A percentile compares a stretch with the other conserved stretches of the same genome.
Conservation (phyloP, 2,329 filamentous ascomycete species). For the Neopestalotiopsis sp. region DNA sequence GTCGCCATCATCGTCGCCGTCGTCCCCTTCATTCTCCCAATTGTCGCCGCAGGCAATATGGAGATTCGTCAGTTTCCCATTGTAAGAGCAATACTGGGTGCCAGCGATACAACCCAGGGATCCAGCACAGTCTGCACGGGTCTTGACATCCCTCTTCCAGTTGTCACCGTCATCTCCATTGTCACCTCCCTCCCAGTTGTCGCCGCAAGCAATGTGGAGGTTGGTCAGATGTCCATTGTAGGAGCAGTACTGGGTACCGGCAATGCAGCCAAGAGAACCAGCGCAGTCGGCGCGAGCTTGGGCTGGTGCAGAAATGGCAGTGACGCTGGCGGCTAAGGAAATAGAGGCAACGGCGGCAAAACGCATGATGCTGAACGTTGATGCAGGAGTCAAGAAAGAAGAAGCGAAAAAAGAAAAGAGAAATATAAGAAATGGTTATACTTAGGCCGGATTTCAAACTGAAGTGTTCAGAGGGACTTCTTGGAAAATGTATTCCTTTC, state of each 20-base stretch:
- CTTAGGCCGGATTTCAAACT: neutral
- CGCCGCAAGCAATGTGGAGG: neutral
- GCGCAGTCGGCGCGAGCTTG: conserved; percentile 1
- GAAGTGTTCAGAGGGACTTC: neutral
- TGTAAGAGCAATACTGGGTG: conserved; percentile 8
- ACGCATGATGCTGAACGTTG: neutral
- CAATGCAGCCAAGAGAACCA: conserved; percentile 1
- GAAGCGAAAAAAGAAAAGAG: neutral
- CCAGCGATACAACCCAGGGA: conserved; percentile 5
- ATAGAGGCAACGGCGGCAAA: neutral
- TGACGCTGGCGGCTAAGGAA: neutral
- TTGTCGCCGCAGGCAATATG: neutral
- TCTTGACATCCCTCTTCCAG: neutral
- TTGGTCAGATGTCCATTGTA: conserved; percentile 8
- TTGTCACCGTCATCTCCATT: neutral
- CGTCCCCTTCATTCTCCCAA: neutral
- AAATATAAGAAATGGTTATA: neutral
- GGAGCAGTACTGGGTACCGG: conserved; percentile 10
- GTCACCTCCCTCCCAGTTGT: conserved; percentile 3
- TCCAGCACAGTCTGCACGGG: neutral
- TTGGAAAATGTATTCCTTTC: neutral
- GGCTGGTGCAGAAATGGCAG: neutral
- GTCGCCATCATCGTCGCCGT: neutral
- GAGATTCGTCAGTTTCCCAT: conserved; percentile 6
- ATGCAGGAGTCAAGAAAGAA: neutral